Evolutionary conservation across 352 stramenopile species (phyloP).

Genomic region (Globisporangium yorkense): DNA sequence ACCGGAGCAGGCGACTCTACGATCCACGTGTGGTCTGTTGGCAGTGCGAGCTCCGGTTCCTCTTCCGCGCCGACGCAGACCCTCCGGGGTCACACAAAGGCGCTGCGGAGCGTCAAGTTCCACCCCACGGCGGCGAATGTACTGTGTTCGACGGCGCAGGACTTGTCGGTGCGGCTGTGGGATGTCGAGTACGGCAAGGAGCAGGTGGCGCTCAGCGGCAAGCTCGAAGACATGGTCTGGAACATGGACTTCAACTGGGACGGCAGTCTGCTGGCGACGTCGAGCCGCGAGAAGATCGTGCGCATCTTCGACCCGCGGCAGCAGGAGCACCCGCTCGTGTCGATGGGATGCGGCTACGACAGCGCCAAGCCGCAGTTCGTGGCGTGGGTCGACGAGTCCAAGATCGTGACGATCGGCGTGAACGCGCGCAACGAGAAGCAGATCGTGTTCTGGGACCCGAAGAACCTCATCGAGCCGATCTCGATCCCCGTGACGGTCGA

Average conservation of each 20-base stretch:
- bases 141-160: slow-evolving; percentile 47
- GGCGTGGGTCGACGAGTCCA: slow-evolving; percentile 34
- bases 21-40: slow-evolving; percentile 60
- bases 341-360: slow-evolving; percentile 68
- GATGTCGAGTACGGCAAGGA: slow-evolving; percentile 52
- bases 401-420: slow-evolving; percentile 52
- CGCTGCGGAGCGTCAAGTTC: slow-evolving; percentile 54
- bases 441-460: slow-evolving; percentile 67
- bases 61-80: slow-evolving; percentile 13
- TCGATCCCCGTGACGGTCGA: slow-evolving; percentile 29
- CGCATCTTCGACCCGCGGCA: slow-evolving; percentile 67
- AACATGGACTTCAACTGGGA: slow-evolving; percentile 69
- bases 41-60: slow-evolving; percentile 3
- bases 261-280: slow-evolving; percentile 53
- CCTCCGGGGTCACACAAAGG: slow-evolving; percentile 46
- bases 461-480: slow-evolving; percentile 65
- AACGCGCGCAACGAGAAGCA: slow-evolving; percentile 60
- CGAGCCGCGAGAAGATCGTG: slow-evolving; percentile 65
- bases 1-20: slow-evolving; percentile 52
- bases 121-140: slow-evolving; percentile 59
- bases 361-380: slow-evolving; percentile 69
- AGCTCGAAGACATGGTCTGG: slow-evolving; percentile 72
- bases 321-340: slow-evolving; percentile 34
- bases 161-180: slow-evolving; percentile 71
- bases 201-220: slow-evolving; percentile 31